Percentiles rank a stretch among this genome's conserved stretches.
Evolutionary conservation across 768 basidiomycete species (phyloP).

Genomic region (Auricularia heimuer): DNA sequence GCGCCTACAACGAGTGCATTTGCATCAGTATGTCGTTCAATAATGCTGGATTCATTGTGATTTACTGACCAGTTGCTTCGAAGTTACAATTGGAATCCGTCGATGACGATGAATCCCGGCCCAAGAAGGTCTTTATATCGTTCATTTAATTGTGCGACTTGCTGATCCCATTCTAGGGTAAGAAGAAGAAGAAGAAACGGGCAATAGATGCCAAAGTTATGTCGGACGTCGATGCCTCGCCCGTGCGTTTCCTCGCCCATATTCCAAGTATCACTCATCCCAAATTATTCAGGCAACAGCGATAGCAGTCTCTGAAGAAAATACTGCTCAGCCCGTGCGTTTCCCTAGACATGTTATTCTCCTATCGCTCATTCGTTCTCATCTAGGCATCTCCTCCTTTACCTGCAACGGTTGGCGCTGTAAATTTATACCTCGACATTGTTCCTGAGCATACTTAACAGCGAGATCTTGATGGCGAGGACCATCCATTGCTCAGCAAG

Average conservation of each 20-base stretch:
- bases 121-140: conserved; percentile 13
- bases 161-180: conserved; percentile 12
- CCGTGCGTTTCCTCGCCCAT: too few species aligned
- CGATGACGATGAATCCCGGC: conserved; percentile 8
- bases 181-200: conserved; percentile 33
- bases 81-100: not conserved
- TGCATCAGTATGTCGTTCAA: conserved; percentile 13
- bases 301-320: too few species aligned
- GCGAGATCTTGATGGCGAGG: not conserved
- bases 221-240: too few species aligned
- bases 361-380: too few species aligned
- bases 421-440: too few species aligned
- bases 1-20: conserved; percentile 10
- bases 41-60: not conserved
- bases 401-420: too few species aligned
- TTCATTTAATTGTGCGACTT: conserved; percentile 16
- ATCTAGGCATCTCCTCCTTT: too few species aligned
- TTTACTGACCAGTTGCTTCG: not conserved
- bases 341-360: too few species aligned
- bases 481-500: not conserved
- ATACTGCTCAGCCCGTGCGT: too few species aligned
- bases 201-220: conserved; percentile 3
- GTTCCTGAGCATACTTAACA: too few species aligned
- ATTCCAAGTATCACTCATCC: too few species aligned
- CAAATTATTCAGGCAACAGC: too few species aligned